These are phyloP conservation scores for Plasmopara viticola DNA, from an alignment of 352 stramenopile species.

Conservation along the genomic window DNA sequence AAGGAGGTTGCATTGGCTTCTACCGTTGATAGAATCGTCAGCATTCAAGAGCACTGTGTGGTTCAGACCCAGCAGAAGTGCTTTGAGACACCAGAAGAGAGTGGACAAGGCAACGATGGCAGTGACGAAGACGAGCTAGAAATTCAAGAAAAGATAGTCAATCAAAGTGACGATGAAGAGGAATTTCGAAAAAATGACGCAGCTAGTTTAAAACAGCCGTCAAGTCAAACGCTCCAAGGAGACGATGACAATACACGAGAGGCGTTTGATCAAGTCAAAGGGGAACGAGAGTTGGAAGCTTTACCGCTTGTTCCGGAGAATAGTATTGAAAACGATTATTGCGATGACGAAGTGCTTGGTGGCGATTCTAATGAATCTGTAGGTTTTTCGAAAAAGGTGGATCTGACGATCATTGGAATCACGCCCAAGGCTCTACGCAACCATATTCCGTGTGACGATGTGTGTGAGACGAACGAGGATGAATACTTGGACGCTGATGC, in stretches of 20 bases:
- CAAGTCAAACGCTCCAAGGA: no score
- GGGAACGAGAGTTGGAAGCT: no score
- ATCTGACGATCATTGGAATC: slow-evolving; percentile 22
- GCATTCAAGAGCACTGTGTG: slow-evolving; percentile 4
- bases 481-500: slow-evolving; percentile 10
- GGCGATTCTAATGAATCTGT: neutral
- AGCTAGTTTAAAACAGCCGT: no score
- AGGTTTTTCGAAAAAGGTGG: neutral
- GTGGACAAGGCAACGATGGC: slow-evolving; percentile 5
- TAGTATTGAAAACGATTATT: no score
- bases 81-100: slow-evolving; percentile 4
- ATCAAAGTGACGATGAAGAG: neutral
- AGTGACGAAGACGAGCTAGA: slow-evolving; percentile 8
- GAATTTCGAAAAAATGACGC: neutral
- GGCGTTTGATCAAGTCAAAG: no score
- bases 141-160: slow-evolving; percentile 9
- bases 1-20: slow-evolving; percentile 1
- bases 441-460: neutral
- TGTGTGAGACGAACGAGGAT: slow-evolving; percentile 9
- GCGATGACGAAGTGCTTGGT: no score
- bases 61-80: slow-evolving; percentile 4
- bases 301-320: no score
- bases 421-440: slow-evolving; percentile 13
- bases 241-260: no score
- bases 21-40: neutral